Conservation (phyloP, 2,329 filamentous ascomycete genomes). For the Aspergillus amoenus region DNA sequence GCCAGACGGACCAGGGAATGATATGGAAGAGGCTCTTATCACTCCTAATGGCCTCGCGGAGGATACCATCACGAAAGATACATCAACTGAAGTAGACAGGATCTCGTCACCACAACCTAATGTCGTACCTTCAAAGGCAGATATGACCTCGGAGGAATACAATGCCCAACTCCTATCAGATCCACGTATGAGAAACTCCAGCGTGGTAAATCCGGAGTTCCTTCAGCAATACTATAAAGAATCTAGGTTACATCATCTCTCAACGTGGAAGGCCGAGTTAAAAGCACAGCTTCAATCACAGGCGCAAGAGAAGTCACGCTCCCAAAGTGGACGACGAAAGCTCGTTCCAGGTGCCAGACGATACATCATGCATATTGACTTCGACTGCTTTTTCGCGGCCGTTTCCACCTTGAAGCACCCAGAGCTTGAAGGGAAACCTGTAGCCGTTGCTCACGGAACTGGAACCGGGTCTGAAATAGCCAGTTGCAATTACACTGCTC, state of each 20-base stretch:
- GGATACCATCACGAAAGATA: neutral
- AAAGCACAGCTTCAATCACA: slow-evolving; percentile 84
- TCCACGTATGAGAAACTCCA: slow-evolving; percentile 81
- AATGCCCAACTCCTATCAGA: slow-evolving; percentile 83
- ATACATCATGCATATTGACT: slow-evolving; percentile 94
- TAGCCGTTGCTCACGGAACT: slow-evolving; percentile 82
- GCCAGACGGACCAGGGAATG: neutral
- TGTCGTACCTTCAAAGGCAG: slow-evolving; percentile 33
- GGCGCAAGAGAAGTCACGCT: slow-evolving; percentile 64
- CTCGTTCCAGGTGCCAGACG: slow-evolving; percentile 63
- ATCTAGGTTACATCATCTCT: slow-evolving; percentile 90
- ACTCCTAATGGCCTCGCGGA: neutral
- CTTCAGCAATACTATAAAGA: slow-evolving; percentile 93
- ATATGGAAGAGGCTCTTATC: neutral
- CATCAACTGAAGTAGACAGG: neutral
- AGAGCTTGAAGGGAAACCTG: slow-evolving; percentile 73
- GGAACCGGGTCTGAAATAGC: slow-evolving; percentile 91
- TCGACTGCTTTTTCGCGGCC: slow-evolving; percentile 97
- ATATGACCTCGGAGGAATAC: slow-evolving; percentile 84
- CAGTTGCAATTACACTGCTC: slow-evolving; percentile 92
- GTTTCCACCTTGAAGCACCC: slow-evolving; percentile 80
- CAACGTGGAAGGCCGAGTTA: slow-evolving; percentile 92
- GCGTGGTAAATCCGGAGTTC: slow-evolving; percentile 89
- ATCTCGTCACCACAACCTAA: slow-evolving; percentile 22
- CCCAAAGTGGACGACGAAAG: slow-evolving; percentile 50